phyloP scores from a whole-genome alignment of 495 filamentous ascomycete species.

The Aspergillus avenaceus region DNA sequence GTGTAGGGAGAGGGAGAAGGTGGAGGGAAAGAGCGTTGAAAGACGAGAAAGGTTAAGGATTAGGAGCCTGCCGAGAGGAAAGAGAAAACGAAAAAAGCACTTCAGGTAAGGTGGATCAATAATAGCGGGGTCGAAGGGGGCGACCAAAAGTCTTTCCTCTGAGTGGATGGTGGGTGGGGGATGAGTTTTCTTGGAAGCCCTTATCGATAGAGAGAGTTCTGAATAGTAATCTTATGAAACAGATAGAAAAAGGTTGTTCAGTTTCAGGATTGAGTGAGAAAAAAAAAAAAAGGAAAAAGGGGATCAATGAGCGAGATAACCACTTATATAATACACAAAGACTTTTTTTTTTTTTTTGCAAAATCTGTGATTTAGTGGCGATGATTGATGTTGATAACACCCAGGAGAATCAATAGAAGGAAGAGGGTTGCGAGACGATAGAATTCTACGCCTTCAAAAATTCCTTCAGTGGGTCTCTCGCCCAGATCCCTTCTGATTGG shows the following conservation, averaged over 20 bases:
- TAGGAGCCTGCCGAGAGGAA: slow-evolving; percentile 18
- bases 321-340: too few relatives aligned
- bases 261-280: not conserved
- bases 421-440: not conserved
- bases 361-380: not conserved
- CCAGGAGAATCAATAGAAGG: not conserved
- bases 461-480: slow-evolving; percentile 28
- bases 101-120: slow-evolving; percentile 31
- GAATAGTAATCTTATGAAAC: slow-evolving; percentile 9
- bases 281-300: slow-evolving; percentile 10
- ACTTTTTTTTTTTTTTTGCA: too few relatives aligned
- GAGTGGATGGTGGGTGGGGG: slow-evolving; percentile 27
- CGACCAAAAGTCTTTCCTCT: slow-evolving; percentile 20
- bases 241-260: not conserved
- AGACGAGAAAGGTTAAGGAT: slow-evolving; percentile 11
- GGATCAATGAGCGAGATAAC: too few relatives aligned
- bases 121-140: slow-evolving; percentile 38
- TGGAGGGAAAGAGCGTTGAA: slow-evolving; percentile 3
- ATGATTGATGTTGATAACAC: not conserved
- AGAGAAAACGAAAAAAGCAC: slow-evolving; percentile 31
- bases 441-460: slow-evolving; percentile 19
- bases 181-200: slow-evolving; percentile 30
- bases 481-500: slow-evolving; percentile 27
- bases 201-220: slow-evolving; percentile 39
- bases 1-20: slow-evolving; percentile 4